Base-by-base conservation (phyloP, 2,329 filamentous ascomycete species). In the Penicillium sp. region DNA sequence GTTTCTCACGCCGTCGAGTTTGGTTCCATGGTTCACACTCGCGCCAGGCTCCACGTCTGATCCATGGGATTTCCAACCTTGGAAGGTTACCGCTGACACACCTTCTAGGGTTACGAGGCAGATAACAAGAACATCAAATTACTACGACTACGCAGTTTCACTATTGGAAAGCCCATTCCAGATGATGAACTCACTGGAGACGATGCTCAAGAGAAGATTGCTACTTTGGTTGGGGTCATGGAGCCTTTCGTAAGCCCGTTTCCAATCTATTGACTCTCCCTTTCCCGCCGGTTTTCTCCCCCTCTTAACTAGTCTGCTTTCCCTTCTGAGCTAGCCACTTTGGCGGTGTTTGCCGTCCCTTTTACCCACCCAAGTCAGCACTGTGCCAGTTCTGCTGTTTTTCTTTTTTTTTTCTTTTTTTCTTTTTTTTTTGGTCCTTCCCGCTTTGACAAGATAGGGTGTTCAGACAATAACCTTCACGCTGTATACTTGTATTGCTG, bases 41-140 rank as follows among this genome's bases (percentile, higher is more conserved):
- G 51, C 53, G 53, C 64, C 61, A 45, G 62, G 52, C 56, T 65
- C 64, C 62, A 65, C 64, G 63, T 40, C 29, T 50, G 36, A 50
- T 47, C 41, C 53, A 50, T 15, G 33, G 43, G 33, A 33, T 34
- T 34, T 36, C 11, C 2, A 33, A 33, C 31, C 31, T 31, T 33
- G 31, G 31, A 33, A 33, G 11, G 11, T 31, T 31, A 44, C 31
- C 27, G 39, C 46, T 47, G 19, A 54, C 48, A 55, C 38, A 50
- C 19, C 36, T 33, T 65, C 57, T 69, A 93, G 88, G 91, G 89
- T 46, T 96, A 89, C 70, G 79, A 84, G 44, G 81, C 83, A 21
- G 86, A 90, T 57, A 90, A 96, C 70, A 79, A 83, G 41, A 89
- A 96, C 65, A 92, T 96, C 67, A 85, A 87, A 54, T 81, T 97